A percentile compares a stretch with the other conserved stretches of the same genome.
These are phyloP conservation scores for Ustilago bromivora DNA, from an alignment of 1,284 basidiomycete species.

Conservation along the genomic window DNA sequence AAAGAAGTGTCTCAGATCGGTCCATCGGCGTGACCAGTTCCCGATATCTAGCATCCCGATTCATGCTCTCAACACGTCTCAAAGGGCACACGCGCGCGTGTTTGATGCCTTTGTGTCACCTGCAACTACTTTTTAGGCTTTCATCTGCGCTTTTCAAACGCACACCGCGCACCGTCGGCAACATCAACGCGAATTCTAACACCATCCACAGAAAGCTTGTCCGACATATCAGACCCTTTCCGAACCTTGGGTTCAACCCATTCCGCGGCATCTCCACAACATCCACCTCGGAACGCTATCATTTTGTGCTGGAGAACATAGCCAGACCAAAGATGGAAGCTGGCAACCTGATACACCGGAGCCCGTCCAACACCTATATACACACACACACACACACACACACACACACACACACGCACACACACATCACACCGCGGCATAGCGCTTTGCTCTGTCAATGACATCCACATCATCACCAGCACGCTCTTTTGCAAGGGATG, in stretches of 20 bases:
- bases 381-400: not conserved
- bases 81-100: constrained; percentile 8
- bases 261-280: not conserved
- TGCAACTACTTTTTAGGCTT: constrained; percentile 7
- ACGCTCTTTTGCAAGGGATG: constrained; percentile 33
- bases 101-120: constrained; percentile 8
- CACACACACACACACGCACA: not conserved
- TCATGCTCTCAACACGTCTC: constrained; percentile 22
- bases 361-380: not conserved
- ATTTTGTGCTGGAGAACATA: not conserved
- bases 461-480: constrained; percentile 28
- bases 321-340: constrained; percentile 17
- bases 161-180: constrained; percentile 9
- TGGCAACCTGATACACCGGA: constrained; percentile 3
- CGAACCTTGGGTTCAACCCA: not conserved
- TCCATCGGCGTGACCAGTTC: not conserved
- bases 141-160: constrained; percentile 1
- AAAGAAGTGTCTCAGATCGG: not conserved
- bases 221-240: constrained; percentile 1
- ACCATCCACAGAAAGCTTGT: constrained; percentile 24
- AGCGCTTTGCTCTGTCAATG: constrained; percentile 16
- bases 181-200: constrained; percentile 25
- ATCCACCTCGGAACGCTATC: not conserved
- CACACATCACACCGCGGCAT: not conserved
- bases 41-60: not conserved